Base-by-base conservation (phyloP, 2,329 filamentous ascomycete species). In the Hortaea werneckii region DNA sequence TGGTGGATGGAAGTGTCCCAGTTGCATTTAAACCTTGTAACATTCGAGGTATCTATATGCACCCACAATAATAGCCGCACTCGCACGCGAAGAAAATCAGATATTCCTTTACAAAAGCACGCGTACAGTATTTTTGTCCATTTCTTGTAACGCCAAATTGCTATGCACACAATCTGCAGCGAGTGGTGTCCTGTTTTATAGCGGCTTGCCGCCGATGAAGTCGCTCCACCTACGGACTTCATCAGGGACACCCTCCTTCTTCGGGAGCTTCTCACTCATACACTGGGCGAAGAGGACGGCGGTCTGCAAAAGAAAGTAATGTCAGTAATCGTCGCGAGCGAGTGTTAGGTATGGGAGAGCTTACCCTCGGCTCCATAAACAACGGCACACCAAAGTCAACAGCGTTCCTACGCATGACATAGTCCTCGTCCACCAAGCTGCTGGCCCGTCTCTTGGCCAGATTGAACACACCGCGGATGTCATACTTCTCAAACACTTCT, bases 361-460 rank as follows among this genome's bases (percentile, higher is more conserved):
- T 72, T 74, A 94, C 88, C 83, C 92, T 90, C 45, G 89, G 87
- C 74, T 96, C 90, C 89, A 95, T 95, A 69, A 98, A 96, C 46
- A 98, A 75, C 41, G 92, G 92, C 29, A 96, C 88, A 58, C 90
- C 90, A 67, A 98, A 98, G 71, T 98, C 92, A 46, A 98, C 92
- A 28, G 92, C 92, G 64, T 98, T 98, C 65, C 92, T 81, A 29
- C 58, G 61, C 92, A 81, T 96, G 47, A 98, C 88, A 61, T 98
- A 98, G 73, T 98, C 89, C 62, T 94, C 87, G 64, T 98, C 92
- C 50, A 85, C 73, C 50, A 87, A 75, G 34, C 85, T 90, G 75
- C 86, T 89, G 50, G 82, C 92, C 62, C 89, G 78, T 56, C 78
- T 79, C 68, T 84, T 80, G 48, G 90, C 88, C 60, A 98, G 73